Percentiles rank a stretch among this genome's conserved stretches.
These are phyloP conservation scores for Phytophthora palmivora DNA, from an alignment of 352 stramenopile species.

Conservation along the genomic window DNA sequence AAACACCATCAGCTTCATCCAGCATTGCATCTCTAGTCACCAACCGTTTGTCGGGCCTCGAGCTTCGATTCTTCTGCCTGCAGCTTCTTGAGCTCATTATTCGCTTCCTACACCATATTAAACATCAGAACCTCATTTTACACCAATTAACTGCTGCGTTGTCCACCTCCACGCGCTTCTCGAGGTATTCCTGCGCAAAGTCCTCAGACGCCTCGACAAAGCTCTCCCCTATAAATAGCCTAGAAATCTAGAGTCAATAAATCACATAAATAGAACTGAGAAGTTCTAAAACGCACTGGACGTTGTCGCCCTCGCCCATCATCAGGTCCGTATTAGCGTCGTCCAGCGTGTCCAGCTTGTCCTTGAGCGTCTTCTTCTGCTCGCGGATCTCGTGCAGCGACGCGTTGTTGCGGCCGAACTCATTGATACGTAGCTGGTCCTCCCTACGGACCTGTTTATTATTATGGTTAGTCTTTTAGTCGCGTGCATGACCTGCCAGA, in stretches of 20 bases:
- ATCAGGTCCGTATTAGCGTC: slow-evolving; percentile 98
- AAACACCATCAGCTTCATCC: slow-evolving; percentile 7
- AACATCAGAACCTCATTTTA: not conserved
- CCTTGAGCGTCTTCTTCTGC: slow-evolving; percentile 93
- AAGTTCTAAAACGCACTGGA: slow-evolving; percentile 81
- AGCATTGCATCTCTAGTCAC: not conserved
- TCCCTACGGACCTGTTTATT: slow-evolving; percentile 91
- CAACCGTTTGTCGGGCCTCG: slow-evolving; percentile 86
- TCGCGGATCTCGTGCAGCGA: slow-evolving; percentile 92
- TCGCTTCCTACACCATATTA: slow-evolving; percentile 49
- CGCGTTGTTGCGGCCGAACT: slow-evolving; percentile 97
- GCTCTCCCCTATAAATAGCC: slow-evolving; percentile 94
- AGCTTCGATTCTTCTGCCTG: slow-evolving; percentile 89
- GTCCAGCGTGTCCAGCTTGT: slow-evolving; percentile 95
- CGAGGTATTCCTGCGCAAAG: slow-evolving; percentile 93
- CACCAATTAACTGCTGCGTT: not conserved
- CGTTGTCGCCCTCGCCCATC: slow-evolving; percentile 92
- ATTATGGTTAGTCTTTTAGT: slow-evolving; percentile 7
- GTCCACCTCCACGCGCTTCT: slow-evolving; percentile 88
- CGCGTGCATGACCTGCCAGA: not conserved
- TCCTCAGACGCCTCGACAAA: slow-evolving; percentile 96
- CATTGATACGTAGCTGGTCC: slow-evolving; percentile 98
- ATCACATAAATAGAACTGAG: too few relatives aligned
- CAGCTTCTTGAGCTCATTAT: slow-evolving; percentile 86
- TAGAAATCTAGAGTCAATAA: slow-evolving; percentile 24